These are phyloP conservation scores for Neurospora africana DNA, from an alignment of 495 filamentous ascomycete species.

Conservation along the genomic window DNA sequence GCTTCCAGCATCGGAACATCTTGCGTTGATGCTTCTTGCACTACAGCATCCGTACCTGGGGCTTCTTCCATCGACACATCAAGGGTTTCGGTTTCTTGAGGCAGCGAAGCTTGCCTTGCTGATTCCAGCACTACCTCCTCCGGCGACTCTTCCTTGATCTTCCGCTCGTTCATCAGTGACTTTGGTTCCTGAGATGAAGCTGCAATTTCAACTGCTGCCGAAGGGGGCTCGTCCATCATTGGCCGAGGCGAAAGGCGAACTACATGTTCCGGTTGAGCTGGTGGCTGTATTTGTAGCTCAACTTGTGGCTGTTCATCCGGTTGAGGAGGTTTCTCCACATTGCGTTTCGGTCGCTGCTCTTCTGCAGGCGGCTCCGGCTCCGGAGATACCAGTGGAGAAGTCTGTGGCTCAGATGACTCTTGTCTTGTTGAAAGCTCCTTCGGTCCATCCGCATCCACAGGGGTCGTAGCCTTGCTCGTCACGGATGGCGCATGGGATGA, in stretches of 20 bases:
- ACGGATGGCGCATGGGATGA: slow-evolving; percentile 34
- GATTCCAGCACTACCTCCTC: background rate
- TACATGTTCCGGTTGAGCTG: background rate
- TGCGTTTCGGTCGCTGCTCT: background rate
- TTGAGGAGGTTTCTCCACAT: background rate
- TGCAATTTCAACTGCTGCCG: background rate
- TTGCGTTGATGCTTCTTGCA: background rate
- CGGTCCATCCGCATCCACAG: slow-evolving; percentile 34
- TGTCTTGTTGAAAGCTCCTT: slow-evolving; percentile 14
- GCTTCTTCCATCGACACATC: background rate
- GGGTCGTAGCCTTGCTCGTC: slow-evolving; percentile 49
- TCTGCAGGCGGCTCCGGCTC: background rate
- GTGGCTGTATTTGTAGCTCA: background rate
- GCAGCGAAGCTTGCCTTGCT: background rate
- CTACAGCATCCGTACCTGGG: background rate
- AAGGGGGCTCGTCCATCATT: background rate
- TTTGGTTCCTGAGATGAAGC: background rate
- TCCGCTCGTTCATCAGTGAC: background rate
- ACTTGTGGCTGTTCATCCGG: background rate
- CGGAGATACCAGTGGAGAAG: background rate
- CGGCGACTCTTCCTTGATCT: background rate
- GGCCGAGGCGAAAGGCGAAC: background rate
- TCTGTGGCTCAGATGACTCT: background rate
- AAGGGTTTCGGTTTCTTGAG: background rate
- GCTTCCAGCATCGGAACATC: background rate